These are phyloP conservation scores for Brassica juncea DNA, from an alignment of 345 rosid genomes.

Conservation along the genomic window DNA sequence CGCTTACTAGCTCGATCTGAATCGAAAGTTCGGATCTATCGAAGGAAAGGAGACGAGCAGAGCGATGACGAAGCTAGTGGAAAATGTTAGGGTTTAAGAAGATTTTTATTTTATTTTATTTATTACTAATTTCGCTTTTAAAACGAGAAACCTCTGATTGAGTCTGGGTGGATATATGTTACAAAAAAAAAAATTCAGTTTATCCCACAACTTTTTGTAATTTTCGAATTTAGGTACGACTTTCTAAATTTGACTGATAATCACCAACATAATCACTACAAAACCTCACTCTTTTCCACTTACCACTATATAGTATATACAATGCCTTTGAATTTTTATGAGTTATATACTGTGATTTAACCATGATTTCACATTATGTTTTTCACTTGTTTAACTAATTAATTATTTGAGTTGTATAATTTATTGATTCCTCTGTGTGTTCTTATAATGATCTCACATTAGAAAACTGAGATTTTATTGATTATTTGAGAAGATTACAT, in stretches of 20 bases:
- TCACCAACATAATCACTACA: neutral
- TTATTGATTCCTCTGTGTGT: neutral
- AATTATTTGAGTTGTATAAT: neutral
- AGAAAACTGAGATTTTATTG: neutral
- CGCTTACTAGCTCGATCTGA: constrained; percentile 6
- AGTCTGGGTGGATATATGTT: too few species aligned
- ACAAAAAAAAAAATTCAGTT: too few species aligned
- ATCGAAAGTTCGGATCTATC: constrained; percentile 18
- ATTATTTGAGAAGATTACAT: constrained; percentile 17
- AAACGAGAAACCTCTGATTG: neutral
- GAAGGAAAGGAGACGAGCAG: neutral
- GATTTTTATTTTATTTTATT: neutral
- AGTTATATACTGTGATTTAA: neutral
- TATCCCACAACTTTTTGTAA: neutral
- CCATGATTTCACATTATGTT: neutral
- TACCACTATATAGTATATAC: neutral
- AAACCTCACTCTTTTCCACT: neutral
- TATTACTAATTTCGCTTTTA: neutral
- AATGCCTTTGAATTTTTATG: neutral
- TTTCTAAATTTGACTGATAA: neutral
- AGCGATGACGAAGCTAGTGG: neutral
- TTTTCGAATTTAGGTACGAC: neutral
- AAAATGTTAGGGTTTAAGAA: constrained; percentile 24
- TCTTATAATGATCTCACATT: neutral
- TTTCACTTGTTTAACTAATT: neutral